These are phyloP conservation scores for slime mould (Dictyostelium discoideum) DNA, from an alignment of 78 protist species.

Conservation along the genomic window dicty_2.7 NC_007089.4:2178501-2179000, in stretches of 20 bases:
- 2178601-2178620: conserved; percentile 47
- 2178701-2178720: conserved; percentile 60
- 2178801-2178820: conserved; percentile 28
- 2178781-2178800: conserved; percentile 3
- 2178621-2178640: conserved; percentile 59
- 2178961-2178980: not conserved
- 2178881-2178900: conserved; percentile 65
- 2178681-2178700: conserved; percentile 46
- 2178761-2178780: conserved; percentile 40
- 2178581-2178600: conserved; percentile 57
- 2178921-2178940: conserved; percentile 28
- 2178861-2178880: not conserved
- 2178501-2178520: conserved; percentile 4
- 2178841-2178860: not conserved
- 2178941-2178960: conserved; percentile 3
- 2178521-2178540: conserved; percentile 12
- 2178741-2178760: conserved; percentile 32
- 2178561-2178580: not conserved
- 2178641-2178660: conserved; percentile 59
- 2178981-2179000: not conserved
- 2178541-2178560: not conserved
- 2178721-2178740: conserved; percentile 26
- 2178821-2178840: not conserved
- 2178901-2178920: conserved; percentile 56
- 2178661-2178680: conserved; percentile 44